These are phyloP conservation scores for Posidonia australis DNA, from an alignment of 106 monocot species.

Conservation along the genomic window DNA sequence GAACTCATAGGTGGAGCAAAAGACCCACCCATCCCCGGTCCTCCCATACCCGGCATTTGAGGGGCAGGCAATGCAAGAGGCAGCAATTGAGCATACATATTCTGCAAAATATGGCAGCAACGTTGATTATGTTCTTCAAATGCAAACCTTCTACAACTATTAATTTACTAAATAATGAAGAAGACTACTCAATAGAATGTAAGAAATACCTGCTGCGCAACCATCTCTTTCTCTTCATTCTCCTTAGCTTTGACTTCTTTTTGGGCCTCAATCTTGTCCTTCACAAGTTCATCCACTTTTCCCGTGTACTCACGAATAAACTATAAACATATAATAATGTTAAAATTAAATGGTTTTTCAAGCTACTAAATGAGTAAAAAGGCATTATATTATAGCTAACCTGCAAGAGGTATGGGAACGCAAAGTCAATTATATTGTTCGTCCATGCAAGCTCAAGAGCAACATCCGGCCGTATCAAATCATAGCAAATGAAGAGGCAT, in stretches of 20 bases:
- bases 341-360: neutral
- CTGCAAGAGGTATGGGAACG: conserved; percentile 94
- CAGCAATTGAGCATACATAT: conserved; percentile 96
- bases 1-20: conserved; percentile 26
- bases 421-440: conserved; percentile 94
- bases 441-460: conserved; percentile 95
- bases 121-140: neutral
- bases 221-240: conserved; percentile 90
- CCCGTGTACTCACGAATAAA: conserved; percentile 89
- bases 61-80: conserved; percentile 93
- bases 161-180: no score
- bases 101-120: conserved; percentile 34
- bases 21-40: conserved; percentile 37
- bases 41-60: conserved; percentile 72
- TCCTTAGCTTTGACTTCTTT: conserved; percentile 86
- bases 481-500: conserved; percentile 94
- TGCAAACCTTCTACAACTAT: no score
- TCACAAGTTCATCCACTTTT: conserved; percentile 90
- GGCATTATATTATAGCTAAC: conserved; percentile 14
- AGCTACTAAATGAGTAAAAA: neutral
- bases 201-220: conserved; percentile 78
- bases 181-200: neutral
- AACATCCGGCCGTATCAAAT: conserved; percentile 87
- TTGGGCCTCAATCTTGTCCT: conserved; percentile 73
- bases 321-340: no score